A percentile compares a stretch with the other conserved stretches of the same genome.
phyloP scores from a whole-genome alignment of 2,329 filamentous ascomycete species.

The Fusarium buharicum region DNA sequence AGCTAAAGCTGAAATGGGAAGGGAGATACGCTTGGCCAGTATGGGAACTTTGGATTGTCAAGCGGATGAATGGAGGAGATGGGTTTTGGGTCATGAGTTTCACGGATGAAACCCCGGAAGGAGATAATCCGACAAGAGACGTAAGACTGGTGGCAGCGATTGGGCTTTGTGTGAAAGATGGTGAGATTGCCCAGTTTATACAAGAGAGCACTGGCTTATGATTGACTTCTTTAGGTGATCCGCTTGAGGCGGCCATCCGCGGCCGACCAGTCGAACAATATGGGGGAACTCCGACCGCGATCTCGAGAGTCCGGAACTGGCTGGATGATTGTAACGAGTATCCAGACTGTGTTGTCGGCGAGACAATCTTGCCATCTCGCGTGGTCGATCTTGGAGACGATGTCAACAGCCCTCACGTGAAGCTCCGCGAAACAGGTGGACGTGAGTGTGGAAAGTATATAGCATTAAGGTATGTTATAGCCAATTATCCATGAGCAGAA shows the following conservation, averaged over 20 bases:
- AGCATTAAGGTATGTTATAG: background rate
- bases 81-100: constrained; percentile 14
- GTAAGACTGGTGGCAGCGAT: constrained; percentile 3
- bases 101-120: background rate
- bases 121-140: background rate
- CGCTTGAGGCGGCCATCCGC: background rate
- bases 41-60: constrained; percentile 14
- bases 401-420: background rate
- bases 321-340: background rate
- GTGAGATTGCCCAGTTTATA: background rate
- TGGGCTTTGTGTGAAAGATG: constrained; percentile 9
- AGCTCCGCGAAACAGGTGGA: background rate
- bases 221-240: background rate
- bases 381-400: constrained; percentile 5
- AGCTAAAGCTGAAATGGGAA: background rate
- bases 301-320: background rate
- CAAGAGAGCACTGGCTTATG: rapidly evolving
- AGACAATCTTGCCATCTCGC: background rate
- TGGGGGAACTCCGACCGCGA: background rate
- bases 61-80: background rate
- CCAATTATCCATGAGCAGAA: background rate
- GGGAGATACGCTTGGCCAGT: background rate
- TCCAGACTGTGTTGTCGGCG: rapidly evolving
- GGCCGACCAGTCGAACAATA: constrained; percentile 9
- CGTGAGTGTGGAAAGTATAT: background rate